Evolutionary conservation across 2,329 filamentous ascomycete species (phyloP).

Genomic region (Septoria petroselini): DNA sequence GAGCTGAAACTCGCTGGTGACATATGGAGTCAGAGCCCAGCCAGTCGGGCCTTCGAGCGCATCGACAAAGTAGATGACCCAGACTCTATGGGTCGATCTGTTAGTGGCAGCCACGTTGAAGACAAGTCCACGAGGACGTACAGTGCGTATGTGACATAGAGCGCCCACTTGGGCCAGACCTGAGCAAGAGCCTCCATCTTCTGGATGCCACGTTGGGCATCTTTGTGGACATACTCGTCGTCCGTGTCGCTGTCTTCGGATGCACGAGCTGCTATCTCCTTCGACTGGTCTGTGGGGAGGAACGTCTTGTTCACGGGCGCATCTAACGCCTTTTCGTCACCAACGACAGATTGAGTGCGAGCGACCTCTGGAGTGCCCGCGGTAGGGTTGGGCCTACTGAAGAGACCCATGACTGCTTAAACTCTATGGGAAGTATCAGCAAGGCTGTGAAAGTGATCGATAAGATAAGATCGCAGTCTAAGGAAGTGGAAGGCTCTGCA

Average conservation of each 20-base stretch:
- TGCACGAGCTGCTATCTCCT: conserved; percentile 14
- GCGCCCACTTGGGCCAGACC: conserved; percentile 22
- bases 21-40: conserved; percentile 38
- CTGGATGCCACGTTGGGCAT: conserved; percentile 23
- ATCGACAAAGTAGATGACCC: conserved; percentile 51
- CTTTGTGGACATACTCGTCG: conserved; percentile 20
- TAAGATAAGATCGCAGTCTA: conserved; percentile 9
- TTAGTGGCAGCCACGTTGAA: neutral
- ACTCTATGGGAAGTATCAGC: neutral
- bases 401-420: conserved; percentile 5
- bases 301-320: neutral
- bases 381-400: conserved; percentile 13
- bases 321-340: conserved; percentile 1
- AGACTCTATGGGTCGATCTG: conserved; percentile 42
- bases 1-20: conserved; percentile 40
- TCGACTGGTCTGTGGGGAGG: conserved; percentile 14
- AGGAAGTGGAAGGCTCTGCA: neutral
- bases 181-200: conserved; percentile 23
- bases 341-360: neutral
- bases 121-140: neutral
- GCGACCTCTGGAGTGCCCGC: conserved; percentile 13
- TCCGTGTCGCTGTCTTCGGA: conserved; percentile 22
- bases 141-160: conserved; percentile 19
- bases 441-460: neutral
- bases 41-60: conserved; percentile 39